Conservation (phyloP, 2,329 filamentous ascomycete genomes). For the Salinomyces thailandicus region DNA sequence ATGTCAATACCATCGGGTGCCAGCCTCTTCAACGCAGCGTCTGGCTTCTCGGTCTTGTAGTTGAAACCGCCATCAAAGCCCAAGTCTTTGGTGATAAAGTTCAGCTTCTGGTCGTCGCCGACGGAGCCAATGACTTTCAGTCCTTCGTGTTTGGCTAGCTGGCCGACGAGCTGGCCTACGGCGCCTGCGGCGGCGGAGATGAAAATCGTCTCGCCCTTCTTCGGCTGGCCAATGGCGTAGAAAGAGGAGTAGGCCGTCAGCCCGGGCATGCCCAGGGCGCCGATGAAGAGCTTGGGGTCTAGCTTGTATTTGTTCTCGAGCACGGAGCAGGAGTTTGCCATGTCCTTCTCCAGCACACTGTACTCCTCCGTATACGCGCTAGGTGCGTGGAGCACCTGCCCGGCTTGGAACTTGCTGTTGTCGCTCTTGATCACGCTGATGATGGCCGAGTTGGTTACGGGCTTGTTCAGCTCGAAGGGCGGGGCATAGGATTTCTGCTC, state of each 20-base stretch:
- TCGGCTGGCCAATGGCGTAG: conserved; percentile 63
- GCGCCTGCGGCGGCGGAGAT: conserved; percentile 70
- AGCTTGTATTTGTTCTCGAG: conserved; percentile 61
- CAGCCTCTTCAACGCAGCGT: conserved; percentile 56
- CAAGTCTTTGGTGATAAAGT: conserved; percentile 60
- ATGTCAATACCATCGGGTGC: conserved; percentile 72
- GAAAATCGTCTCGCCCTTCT: conserved; percentile 73
- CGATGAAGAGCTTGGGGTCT: conserved; percentile 58
- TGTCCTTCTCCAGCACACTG: conserved; percentile 43
- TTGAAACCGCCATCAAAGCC: conserved; percentile 70
- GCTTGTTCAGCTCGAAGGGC: conserved; percentile 49
- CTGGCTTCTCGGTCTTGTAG: conserved; percentile 71
- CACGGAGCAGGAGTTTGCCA: conserved; percentile 32
- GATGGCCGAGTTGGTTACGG: conserved; percentile 55
- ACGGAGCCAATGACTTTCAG: conserved; percentile 70
- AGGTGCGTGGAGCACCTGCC: conserved; percentile 52
- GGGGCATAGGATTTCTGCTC: conserved; percentile 56
- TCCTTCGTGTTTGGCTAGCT: conserved; percentile 72
- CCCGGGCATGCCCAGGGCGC: conserved; percentile 68
- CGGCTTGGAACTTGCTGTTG: conserved; percentile 50
- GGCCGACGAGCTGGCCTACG: conserved; percentile 73
- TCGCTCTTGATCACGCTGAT: conserved; percentile 62
- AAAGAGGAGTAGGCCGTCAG: conserved; percentile 65
- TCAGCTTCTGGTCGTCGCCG: conserved; percentile 68
- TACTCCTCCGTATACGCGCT: conserved; percentile 46